Percentiles rank a stretch among this genome's conserved stretches.
Evolutionary conservation across 73 alveolate genomes (phyloP).

Genomic region (Paramecium caudatum): DNA sequence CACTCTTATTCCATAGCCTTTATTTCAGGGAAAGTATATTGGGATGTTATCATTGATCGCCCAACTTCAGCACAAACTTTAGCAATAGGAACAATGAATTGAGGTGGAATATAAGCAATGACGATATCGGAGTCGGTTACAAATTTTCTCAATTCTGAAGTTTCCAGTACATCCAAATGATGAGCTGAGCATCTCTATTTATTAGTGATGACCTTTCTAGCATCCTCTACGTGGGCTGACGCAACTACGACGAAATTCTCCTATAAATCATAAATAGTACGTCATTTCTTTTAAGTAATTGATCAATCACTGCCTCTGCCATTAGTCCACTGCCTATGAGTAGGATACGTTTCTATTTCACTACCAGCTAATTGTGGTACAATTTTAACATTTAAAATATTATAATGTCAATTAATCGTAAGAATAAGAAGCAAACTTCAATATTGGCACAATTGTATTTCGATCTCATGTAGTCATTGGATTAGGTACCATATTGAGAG

Average conservation of each 20-base stretch:
- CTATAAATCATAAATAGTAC: neutral
- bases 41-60: constrained; percentile 82
- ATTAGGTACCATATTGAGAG: neutral
- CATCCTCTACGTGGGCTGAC: constrained; percentile 83
- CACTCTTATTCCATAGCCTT: constrained; percentile 81
- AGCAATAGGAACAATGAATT: constrained; percentile 81
- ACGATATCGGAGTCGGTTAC: constrained; percentile 80
- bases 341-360: too few relatives aligned
- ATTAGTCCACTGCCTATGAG: too few relatives aligned
- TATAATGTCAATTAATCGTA: constrained; percentile 2
- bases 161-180: constrained; percentile 80
- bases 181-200: constrained; percentile 78
- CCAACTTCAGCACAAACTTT: constrained; percentile 80
- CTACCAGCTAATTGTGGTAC: too few relatives aligned
- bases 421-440: constrained; percentile 45
- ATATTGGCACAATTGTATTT: constrained; percentile 31
- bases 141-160: constrained; percentile 75
- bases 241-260: constrained; percentile 83
- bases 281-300: constrained; percentile 79
- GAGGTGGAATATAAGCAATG: constrained; percentile 89
- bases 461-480: neutral
- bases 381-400: neutral
- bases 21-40: constrained; percentile 85
- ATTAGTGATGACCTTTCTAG: constrained; percentile 77
- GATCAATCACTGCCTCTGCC: constrained; percentile 88